Percentiles rank a stretch among this genome's conserved stretches.
Evolutionary conservation across 1,284 basidiomycete species (phyloP).

Genomic region (Exobasidium rhododendri): DNA sequence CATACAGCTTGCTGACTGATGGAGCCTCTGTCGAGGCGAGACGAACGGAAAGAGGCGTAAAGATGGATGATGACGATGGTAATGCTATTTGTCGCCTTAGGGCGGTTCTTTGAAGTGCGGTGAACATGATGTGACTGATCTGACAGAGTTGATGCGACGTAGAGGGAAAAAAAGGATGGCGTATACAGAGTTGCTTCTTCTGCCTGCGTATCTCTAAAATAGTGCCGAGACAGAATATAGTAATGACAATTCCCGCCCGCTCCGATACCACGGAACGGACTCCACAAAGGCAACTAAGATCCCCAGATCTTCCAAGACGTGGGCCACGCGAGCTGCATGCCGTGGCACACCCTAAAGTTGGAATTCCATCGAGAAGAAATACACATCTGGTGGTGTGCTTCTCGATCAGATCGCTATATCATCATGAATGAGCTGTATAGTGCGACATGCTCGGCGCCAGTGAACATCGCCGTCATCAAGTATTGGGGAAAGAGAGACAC

Average conservation of each 20-base stretch:
- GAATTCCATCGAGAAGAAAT: too few relatives aligned
- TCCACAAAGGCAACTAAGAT: too few relatives aligned
- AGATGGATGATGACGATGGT: neutral
- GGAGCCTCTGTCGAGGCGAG: slow-evolving; percentile 15
- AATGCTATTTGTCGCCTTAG: neutral
- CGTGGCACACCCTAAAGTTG: too few relatives aligned
- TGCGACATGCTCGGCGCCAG: slow-evolving; percentile 86
- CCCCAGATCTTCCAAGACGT: too few relatives aligned
- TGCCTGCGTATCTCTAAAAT: too few relatives aligned
- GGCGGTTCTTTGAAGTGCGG: neutral
- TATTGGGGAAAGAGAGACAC: slow-evolving; percentile 96
- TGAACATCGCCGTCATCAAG: slow-evolving; percentile 95
- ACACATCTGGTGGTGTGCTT: too few relatives aligned
- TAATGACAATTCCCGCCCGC: too few relatives aligned
- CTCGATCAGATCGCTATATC: too few relatives aligned
- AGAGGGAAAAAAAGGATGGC: neutral
- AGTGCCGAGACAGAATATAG: too few relatives aligned
- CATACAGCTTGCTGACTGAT: slow-evolving; percentile 32
- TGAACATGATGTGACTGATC: neutral
- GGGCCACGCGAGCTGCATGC: too few relatives aligned
- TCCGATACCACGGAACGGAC: too few relatives aligned
- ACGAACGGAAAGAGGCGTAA: slow-evolving; percentile 2
- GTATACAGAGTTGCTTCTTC: too few relatives aligned
- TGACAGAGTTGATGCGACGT: neutral
- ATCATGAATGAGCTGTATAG: slow-evolving; percentile 55